These are phyloP conservation scores for Alternaria postmessia DNA, from an alignment of 2,329 filamentous ascomycete species.

Conservation along the genomic window DNA sequence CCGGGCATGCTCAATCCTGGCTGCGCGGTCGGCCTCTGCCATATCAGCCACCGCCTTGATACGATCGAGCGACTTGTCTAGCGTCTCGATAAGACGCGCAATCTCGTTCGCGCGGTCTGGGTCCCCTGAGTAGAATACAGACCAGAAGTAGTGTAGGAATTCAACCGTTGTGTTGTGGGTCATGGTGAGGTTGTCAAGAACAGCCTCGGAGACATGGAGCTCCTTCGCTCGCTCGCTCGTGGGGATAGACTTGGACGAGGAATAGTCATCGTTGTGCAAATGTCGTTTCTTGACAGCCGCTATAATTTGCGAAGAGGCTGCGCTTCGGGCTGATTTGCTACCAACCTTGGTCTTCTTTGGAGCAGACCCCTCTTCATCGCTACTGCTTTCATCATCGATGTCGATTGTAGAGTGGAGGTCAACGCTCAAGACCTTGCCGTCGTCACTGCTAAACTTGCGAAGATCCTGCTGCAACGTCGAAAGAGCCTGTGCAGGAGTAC, in stretches of 20 bases:
- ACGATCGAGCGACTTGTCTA: conserved; percentile 77
- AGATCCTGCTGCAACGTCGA: conserved; percentile 70
- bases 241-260: conserved; percentile 31
- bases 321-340: conserved; percentile 70
- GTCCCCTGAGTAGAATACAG: conserved; percentile 87
- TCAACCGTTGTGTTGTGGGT: conserved; percentile 94
- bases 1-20: conserved; percentile 72
- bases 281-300: conserved; percentile 70
- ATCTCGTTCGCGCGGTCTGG: conserved; percentile 81
- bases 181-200: conserved; percentile 70
- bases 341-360: conserved; percentile 68
- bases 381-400: conserved; percentile 70
- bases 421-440: conserved; percentile 44
- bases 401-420: conserved; percentile 72
- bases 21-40: conserved; percentile 76
- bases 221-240: conserved; percentile 43
- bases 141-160: conserved; percentile 98
- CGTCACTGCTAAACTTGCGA: conserved; percentile 51
- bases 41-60: conserved; percentile 82
- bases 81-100: conserved; percentile 80
- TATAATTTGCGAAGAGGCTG: conserved; percentile 72
- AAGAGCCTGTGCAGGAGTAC: conserved; percentile 74
- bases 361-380: conserved; percentile 67
- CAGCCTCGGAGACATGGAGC: conserved; percentile 49
- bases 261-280: conserved; percentile 60